Base-by-base conservation (phyloP, 768 basidiomycete genomes). In the Lentinula boryana region DNA sequence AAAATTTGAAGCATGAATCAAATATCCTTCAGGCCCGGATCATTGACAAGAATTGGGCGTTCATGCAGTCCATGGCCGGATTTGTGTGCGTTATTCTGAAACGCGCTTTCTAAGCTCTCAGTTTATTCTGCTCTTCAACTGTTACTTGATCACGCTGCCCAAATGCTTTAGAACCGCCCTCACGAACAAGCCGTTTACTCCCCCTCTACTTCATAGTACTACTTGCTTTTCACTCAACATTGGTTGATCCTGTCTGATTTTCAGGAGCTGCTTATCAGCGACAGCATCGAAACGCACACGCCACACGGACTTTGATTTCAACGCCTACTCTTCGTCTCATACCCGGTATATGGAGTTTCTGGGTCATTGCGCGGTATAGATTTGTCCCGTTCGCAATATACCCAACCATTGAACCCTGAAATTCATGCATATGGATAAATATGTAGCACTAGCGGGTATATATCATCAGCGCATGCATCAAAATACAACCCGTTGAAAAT, bases 181-280 rank as follows among this genome's bases (percentile, higher is more conserved):
- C 4, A 3, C 33, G 31, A 23, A 5, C 49, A 12, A 5, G 9
- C 15, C 21, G 7, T 23, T 27, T 38, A 8, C 36, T 38, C 36
- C 36, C 36, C 36, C 6, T 5, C 36, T 38, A 36, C 6, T 13
- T 38, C 36, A 23, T n/a, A 6, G 49, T 4, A 21, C 23, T 18
- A 48, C 46, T 48, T 8, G 23, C 46, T 18, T 31, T 12, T 13
- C 33, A 40, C 21, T 36, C 9, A 38, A 21, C 53, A 38, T 54
- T n/a, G 50, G 36, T 54, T 54, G 53, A 54, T 54, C 15, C 33
- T 54, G 53, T 54, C 53, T 54, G 13, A 54, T 54, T 23, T 38
- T 35, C 31, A 52, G 21, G 15, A 52, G n/a, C 50, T 32, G 33
- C 53, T 36, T 21, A 54, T 54, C 53, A 35, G 18, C 53, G 35